Conservation (phyloP, 495 filamentous ascomycete species). For the Tetracladium marchalianum region DNA sequence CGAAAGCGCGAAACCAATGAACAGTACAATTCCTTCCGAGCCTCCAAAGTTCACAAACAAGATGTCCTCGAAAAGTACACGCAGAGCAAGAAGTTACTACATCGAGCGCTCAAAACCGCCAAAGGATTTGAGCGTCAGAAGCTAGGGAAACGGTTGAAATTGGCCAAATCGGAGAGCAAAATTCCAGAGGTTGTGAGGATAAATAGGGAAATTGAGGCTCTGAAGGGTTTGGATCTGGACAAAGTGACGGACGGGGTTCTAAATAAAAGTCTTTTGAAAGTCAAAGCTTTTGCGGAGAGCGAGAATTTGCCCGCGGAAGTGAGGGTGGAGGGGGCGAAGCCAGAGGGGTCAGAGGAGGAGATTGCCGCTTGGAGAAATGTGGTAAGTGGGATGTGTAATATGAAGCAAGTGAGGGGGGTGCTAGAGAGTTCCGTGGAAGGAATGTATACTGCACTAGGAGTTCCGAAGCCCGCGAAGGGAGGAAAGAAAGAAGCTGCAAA, state of each 20-base stretch:
- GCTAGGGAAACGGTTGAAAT: conserved; percentile 63
- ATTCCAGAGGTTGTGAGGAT: conserved; percentile 41
- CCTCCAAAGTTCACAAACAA: conserved; percentile 1
- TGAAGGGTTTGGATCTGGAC: conserved; percentile 69
- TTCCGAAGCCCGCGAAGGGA: conserved; percentile 29
- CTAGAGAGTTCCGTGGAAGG: conserved; percentile 50
- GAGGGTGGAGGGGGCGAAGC: conserved; percentile 33
- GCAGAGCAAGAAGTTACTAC: conserved; percentile 48
- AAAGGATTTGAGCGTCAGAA: conserved; percentile 90
- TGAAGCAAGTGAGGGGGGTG: conserved; percentile 59
- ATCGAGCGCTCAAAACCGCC: conserved; percentile 62
- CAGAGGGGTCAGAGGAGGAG: conserved; percentile 34
- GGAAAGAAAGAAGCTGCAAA: conserved; percentile 20
- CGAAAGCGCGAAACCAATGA: conserved; percentile 15
- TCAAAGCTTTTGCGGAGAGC: conserved; percentile 53
- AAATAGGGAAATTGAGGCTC: conserved; percentile 60
- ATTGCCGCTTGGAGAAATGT: conserved; percentile 55
- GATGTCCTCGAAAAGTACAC: conserved; percentile 43
- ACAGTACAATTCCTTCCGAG: background rate
- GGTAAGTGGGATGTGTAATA: conserved; percentile 68
- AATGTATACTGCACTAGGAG: conserved; percentile 50
- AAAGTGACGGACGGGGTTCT: conserved; percentile 59
- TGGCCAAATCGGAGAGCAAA: conserved; percentile 36
- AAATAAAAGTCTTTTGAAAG: conserved; percentile 62
- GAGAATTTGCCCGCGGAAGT: conserved; percentile 38